A percentile compares a stretch with the other conserved stretches of the same genome.
Conservation (phyloP, 345 rosid genomes). For the Hibiscus tridactylites region DNA sequence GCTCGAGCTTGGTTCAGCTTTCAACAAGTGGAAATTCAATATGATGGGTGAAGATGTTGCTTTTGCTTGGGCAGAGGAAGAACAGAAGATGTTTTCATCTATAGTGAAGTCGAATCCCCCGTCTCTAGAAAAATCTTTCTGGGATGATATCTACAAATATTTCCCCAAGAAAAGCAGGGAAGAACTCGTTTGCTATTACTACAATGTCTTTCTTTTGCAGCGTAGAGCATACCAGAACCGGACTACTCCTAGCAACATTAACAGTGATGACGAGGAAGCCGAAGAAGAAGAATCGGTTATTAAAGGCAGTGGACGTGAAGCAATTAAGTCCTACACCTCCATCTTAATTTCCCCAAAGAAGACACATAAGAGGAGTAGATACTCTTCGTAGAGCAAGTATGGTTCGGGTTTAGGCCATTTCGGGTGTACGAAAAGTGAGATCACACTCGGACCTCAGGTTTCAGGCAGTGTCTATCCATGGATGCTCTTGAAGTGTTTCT, state of each 20-base stretch:
- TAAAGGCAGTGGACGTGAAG: constrained; percentile 20
- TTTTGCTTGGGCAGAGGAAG: constrained; percentile 47
- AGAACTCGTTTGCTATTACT: constrained; percentile 65
- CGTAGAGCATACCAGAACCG: constrained; percentile 73
- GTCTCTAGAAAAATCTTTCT: constrained; percentile 31
- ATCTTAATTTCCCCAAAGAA: constrained; percentile 52
- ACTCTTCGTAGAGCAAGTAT: neutral
- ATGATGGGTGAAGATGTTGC: constrained; percentile 65
- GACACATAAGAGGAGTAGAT: constrained; percentile 21
- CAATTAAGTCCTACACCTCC: constrained; percentile 25
- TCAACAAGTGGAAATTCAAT: constrained; percentile 50
- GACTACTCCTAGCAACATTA: constrained; percentile 30
- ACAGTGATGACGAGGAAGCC: constrained; percentile 62
- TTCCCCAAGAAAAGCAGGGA: constrained; percentile 37
- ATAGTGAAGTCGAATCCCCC: constrained; percentile 33
- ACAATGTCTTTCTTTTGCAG: constrained; percentile 60
- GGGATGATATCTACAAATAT: constrained; percentile 35
- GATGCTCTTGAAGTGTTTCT: constrained; percentile 5
- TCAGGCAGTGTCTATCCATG: neutral
- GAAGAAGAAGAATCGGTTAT: constrained; percentile 16
- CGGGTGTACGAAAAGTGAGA: neutral
- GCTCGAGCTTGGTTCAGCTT: constrained; percentile 64
- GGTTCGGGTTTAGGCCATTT: neutral
- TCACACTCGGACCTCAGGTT: neutral
- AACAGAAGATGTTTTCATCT: constrained; percentile 40